These are phyloP conservation scores for Medicago lupulina DNA, from an alignment of 306 rosid species.

Conservation along the genomic window DNA sequence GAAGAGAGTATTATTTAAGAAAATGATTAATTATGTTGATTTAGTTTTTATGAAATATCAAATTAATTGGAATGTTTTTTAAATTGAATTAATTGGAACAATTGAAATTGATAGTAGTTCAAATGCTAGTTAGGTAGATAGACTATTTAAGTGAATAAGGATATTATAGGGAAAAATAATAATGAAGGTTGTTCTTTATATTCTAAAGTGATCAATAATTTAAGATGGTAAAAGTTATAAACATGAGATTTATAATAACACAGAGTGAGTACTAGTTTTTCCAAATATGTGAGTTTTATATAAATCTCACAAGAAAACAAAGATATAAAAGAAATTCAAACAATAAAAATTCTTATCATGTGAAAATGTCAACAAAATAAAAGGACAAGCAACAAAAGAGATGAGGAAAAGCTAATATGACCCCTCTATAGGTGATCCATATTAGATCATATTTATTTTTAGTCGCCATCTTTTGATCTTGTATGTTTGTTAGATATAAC, in stretches of 20 bases:
- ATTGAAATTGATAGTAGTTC: background rate
- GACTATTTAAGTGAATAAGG: background rate
- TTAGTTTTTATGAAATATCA: background rate
- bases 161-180: background rate
- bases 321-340: background rate
- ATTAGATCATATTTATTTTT: background rate
- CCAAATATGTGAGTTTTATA: background rate
- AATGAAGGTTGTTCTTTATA: background rate
- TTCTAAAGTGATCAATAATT: background rate
- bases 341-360: background rate
- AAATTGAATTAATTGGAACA: background rate
- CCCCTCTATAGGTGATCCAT: background rate
- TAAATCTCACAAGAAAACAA: background rate
- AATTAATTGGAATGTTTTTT: background rate
- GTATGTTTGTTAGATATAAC: background rate
- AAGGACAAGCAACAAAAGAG: background rate
- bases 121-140: background rate
- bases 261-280: background rate
- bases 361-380: background rate
- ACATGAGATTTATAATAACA: background rate
- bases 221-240: background rate
- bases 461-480: background rate
- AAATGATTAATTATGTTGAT: too few relatives aligned
- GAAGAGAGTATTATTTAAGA: too few relatives aligned
- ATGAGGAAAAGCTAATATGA: background rate